Evolutionary conservation across 768 basidiomycete genomes (phyloP), one percentile per base, ranked within the genome.

Genomic region (Neoboletus subvelutipes): DNA sequence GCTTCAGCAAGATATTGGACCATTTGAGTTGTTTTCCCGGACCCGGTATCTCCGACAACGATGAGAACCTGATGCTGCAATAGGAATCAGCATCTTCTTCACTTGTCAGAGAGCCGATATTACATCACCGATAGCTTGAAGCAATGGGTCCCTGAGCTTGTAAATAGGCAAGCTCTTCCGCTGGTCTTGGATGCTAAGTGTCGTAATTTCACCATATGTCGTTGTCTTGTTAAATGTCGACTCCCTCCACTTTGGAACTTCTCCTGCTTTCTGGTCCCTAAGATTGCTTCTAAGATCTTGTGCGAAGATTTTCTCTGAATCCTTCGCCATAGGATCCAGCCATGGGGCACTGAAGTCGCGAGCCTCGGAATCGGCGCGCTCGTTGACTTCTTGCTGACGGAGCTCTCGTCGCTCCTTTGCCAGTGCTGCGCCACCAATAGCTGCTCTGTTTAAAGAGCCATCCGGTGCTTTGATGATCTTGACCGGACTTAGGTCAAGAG

Each of bases 11-110:
- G 83, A 64, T 98, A 99, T 73, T 98, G 97, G 0, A 91, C 90
- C 94, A 99, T 98, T 70, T 99, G 97, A 0, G 97, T 99, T 8
- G 97, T 98, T 72, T 99, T 99, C 13, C 97, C 97, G 9, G 96
- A 98, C 28, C 97, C 97, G 45, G 97, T 99, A 68, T 99, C 97
- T 45, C 97, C 97, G 54, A 99, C 91, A 37, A 99, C 97, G 62
- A 99, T 94, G 54, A 99, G 87, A 26, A 98, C 88, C 83, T 94
- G 96, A 76, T 99, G 63, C 71, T 63, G 40, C 11, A 36, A 47
- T 15, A 59, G 43, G 18, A 31, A 52, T 77, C 31, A 72, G 58
- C 18, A 50, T 41, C 28, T 54, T 29, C 7, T 40, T 37, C 42
- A 18, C 17, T n/a, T 46, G 55, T 40, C 28, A 40, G 52, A 56